These are phyloP conservation scores for Penicillium sp. DNA, from an alignment of 2,329 filamentous ascomycete species.

Conservation along the genomic window DNA sequence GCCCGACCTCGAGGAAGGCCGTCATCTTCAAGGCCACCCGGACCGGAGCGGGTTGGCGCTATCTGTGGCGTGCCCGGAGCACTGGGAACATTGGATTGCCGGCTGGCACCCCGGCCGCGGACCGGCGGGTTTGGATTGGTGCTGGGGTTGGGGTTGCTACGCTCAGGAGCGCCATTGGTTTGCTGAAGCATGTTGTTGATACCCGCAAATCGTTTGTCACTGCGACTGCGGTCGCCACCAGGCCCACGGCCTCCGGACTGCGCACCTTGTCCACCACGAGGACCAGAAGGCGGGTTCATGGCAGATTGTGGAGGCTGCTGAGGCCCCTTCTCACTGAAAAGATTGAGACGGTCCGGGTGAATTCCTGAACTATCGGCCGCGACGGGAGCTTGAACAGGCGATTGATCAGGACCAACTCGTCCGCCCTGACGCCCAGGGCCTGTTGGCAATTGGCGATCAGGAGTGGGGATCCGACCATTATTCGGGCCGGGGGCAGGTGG, in stretches of 20 bases:
- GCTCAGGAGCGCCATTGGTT: conserved; percentile 32
- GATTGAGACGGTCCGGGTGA: conserved; percentile 50
- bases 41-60: conserved; percentile 26
- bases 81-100: conserved; percentile 26
- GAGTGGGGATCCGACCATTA: conserved; percentile 20
- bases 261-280: conserved; percentile 34
- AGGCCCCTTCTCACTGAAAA: conserved; percentile 31
- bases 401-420: conserved; percentile 32
- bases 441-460: conserved; percentile 42
- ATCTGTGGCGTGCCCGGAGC: conserved; percentile 31
- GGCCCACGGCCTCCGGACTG: conserved; percentile 36
- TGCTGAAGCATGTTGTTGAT: conserved; percentile 47
- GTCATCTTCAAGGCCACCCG: conserved; percentile 27
- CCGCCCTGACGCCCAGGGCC: conserved; percentile 39
- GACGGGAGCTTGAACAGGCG: conserved; percentile 28
- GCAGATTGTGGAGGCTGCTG: conserved; percentile 22
- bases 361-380: conserved; percentile 43
- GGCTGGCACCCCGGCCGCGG: conserved; percentile 37
- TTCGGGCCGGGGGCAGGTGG: conserved; percentile 15
- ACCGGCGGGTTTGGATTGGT: conserved; percentile 31
- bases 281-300: conserved; percentile 38
- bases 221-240: conserved; percentile 36
- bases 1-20: conserved; percentile 25
- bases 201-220: conserved; percentile 45
- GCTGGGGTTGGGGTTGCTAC: conserved; percentile 30